Evolutionary conservation across 1,284 basidiomycete genomes (phyloP).

Genomic region (Mrakiaceae sp.): DNA sequence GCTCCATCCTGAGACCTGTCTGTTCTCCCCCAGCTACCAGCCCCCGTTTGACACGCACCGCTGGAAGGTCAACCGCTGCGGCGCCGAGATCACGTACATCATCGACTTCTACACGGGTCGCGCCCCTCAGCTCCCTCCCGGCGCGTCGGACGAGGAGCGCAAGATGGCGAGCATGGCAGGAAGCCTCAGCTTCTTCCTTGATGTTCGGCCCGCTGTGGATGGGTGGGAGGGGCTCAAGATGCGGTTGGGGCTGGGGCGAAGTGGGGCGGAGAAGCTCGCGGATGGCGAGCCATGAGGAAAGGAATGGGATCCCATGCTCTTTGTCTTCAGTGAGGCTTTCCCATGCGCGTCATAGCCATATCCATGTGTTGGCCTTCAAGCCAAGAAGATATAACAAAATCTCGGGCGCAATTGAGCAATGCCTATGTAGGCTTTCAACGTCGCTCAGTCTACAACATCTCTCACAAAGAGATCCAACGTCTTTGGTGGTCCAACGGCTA

Average conservation of each 20-base stretch:
- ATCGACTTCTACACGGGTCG: constrained; percentile 96
- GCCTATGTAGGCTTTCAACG: too few species aligned
- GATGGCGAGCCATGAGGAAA: too few species aligned
- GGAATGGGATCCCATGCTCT: too few species aligned
- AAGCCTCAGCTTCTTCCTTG: constrained; percentile 67
- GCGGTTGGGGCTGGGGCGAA: constrained; percentile 31
- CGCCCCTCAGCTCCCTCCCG: constrained; percentile 35
- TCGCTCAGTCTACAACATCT: too few species aligned
- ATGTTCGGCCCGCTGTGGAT: constrained; percentile 86
- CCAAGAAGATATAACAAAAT: too few species aligned
- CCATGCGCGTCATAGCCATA: too few species aligned
- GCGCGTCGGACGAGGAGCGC: neutral
- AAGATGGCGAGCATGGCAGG: constrained; percentile 16
- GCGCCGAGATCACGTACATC: constrained; percentile 77
- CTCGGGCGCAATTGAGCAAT: too few species aligned
- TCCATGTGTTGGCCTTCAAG: too few species aligned
- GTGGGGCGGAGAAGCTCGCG: neutral
- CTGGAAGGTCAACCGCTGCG: constrained; percentile 90
- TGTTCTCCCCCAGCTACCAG: constrained; percentile 52
- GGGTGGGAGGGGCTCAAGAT: constrained; percentile 79
- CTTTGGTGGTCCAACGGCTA: too few species aligned
- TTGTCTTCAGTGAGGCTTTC: too few species aligned
- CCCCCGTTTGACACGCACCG: constrained; percentile 95
- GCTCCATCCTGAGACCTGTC: neutral
- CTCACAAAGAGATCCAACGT: too few species aligned